Percentiles rank a stretch among this genome's conserved stretches.
Evolutionary conservation across 2,329 filamentous ascomycete species (phyloP).

Genomic region (Emergomyces orientalis): DNA sequence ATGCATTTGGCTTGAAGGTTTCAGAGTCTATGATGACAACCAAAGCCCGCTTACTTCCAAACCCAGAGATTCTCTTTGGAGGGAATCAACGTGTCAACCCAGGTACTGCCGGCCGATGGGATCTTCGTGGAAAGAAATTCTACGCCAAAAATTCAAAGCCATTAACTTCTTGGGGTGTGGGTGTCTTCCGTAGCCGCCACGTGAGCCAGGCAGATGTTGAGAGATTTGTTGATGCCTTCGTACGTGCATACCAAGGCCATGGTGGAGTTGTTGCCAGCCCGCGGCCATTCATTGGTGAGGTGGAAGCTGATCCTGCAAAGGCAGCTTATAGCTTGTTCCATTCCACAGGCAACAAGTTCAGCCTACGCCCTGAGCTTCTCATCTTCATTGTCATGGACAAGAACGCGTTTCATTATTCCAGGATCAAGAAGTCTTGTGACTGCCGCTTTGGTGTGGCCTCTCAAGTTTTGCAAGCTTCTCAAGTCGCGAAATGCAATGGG

Average conservation of each 20-base stretch:
- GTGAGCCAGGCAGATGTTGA: slow-evolving; percentile 38
- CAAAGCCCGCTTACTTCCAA: slow-evolving; percentile 60
- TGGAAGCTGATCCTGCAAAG: slow-evolving; percentile 40
- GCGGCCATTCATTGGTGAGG: slow-evolving; percentile 38
- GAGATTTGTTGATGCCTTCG: slow-evolving; percentile 52
- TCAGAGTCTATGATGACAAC: slow-evolving; percentile 54
- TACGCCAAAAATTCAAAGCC: slow-evolving; percentile 51
- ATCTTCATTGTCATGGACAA: slow-evolving; percentile 68
- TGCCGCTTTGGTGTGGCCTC: slow-evolving; percentile 75
- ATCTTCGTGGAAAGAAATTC: slow-evolving; percentile 74
- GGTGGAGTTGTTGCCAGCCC: slow-evolving; percentile 48
- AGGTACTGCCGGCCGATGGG: slow-evolving; percentile 67
- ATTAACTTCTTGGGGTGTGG: slow-evolving; percentile 66
- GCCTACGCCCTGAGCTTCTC: slow-evolving; percentile 60
- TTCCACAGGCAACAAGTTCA: slow-evolving; percentile 44
- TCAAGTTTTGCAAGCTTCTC: slow-evolving; percentile 65
- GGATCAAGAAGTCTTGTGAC: slow-evolving; percentile 83
- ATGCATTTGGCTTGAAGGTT: slow-evolving; percentile 65
- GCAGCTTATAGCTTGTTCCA: slow-evolving; percentile 50
- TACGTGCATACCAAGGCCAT: slow-evolving; percentile 51
- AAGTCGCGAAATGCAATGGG: slow-evolving; percentile 58
- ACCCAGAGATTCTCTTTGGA: slow-evolving; percentile 63
- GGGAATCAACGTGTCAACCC: slow-evolving; percentile 49
- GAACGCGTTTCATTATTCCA: slow-evolving; percentile 63
- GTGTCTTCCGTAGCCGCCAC: slow-evolving; percentile 50